Conservation (phyloP, 257 asterid species). For the Cinchona pubescens region DNA sequence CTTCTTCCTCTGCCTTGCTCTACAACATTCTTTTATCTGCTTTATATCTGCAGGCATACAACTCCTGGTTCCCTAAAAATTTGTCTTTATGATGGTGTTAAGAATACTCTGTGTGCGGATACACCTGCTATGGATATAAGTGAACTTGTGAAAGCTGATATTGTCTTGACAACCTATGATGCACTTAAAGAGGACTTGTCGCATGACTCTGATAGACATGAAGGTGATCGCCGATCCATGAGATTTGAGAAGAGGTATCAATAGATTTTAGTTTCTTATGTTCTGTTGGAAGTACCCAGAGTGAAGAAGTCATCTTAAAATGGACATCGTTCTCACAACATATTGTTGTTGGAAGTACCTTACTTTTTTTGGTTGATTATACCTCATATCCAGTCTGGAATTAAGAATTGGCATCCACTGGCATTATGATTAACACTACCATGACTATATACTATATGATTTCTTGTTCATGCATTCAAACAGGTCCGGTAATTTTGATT, state of each 20-base stretch:
- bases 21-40: neutral
- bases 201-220: conserved; percentile 91
- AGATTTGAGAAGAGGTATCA: conserved; percentile 80
- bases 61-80: conserved; percentile 61
- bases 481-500: neutral
- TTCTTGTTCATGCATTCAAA: conserved; percentile 3
- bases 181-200: conserved; percentile 92
- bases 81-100: conserved; percentile 80
- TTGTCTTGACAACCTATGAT: conserved; percentile 89
- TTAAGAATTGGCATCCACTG: neutral
- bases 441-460: neutral
- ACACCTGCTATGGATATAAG: conserved; percentile 51
- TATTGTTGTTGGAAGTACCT: neutral
- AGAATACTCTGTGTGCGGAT: conserved; percentile 46
- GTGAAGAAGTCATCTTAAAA: neutral
- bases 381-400: neutral
- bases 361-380: neutral
- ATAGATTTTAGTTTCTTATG: conserved; percentile 12
- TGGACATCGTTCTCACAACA: neutral
- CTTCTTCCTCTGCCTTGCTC: neutral
- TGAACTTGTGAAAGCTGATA: conserved; percentile 71
- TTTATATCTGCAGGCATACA: conserved; percentile 64
- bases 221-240: conserved; percentile 86
- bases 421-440: neutral
- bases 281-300: conserved; percentile 1